Base-by-base conservation (phyloP, 176 grass and related monocot species). In the Eragrostis nindensis region DNA sequence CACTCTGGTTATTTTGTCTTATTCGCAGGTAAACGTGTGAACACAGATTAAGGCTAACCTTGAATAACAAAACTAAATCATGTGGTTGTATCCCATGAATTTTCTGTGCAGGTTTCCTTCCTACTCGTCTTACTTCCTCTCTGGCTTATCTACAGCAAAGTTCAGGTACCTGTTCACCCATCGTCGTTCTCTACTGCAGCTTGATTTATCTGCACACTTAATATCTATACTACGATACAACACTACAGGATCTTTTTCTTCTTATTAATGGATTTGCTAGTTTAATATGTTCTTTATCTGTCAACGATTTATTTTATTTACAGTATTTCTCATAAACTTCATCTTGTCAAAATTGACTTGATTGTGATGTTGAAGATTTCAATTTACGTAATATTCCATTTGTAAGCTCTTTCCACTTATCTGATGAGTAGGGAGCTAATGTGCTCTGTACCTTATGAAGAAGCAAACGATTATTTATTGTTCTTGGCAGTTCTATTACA, bases 111-210 rank as follows among this genome's bases (percentile, higher is more conserved):
- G 95, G 78, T 91, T 64, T 89, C 84, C 7, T 94, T 98, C 78
- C 44, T 98, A 80, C 62, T 98, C 7, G 49, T 94, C 78, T 84
- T 98, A 86, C 38, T 94, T 85, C 95, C 95, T 55, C 88, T 98
- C 65, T 90, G 90, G 88, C 82, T 89, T 85, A 81, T 94, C 40
- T 98, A 94, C 76, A 87, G 74, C 43, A 97, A 88, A 86, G 54
- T 94, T 45, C 95, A 94, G 95, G 95, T 98, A 92, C 62, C 65
- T 83, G 29, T 32, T 44, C 17, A 44, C 79, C 75, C 45, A 2
- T 7, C 59, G 32, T 57, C 25, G 22, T 80, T 30, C 7, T 71
- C 39, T 60, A 70, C 80, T 27, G 18, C 17, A 38, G 67, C 42
- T 78, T 63, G 25, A 19, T 61, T 66, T 19, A 36, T 79, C 64